Percentiles rank a stretch among this genome's conserved stretches.
Conservation (phyloP, 345 rosid species). For the Combretum micranthum region DNA sequence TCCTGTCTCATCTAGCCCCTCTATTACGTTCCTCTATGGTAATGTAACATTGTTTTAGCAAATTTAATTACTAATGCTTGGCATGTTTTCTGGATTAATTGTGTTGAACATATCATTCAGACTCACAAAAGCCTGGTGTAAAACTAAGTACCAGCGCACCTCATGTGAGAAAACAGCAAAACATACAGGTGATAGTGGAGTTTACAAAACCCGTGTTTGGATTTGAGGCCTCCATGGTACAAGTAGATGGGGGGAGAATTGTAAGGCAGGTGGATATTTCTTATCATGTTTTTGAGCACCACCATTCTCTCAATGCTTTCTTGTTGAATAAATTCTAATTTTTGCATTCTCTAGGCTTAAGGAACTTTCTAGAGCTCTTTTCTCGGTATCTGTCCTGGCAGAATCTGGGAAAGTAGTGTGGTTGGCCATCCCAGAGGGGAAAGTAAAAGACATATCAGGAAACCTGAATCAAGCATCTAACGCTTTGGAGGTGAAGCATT, state of each 20-base stretch:
- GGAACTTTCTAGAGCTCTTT: slow-evolving; percentile 41
- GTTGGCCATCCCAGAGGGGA: slow-evolving; percentile 29
- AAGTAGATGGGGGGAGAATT: slow-evolving; percentile 40
- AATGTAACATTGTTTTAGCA: background rate
- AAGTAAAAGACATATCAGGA: slow-evolving; percentile 44
- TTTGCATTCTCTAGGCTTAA: slow-evolving; percentile 29
- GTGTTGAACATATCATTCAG: slow-evolving; percentile 13
- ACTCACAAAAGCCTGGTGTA: slow-evolving; percentile 30
- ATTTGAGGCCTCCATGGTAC: slow-evolving; percentile 32
- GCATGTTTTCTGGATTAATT: too few species aligned
- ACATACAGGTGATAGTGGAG: slow-evolving; percentile 34
- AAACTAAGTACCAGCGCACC: slow-evolving; percentile 36
- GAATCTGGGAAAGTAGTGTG: slow-evolving; percentile 22
- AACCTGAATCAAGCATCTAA: slow-evolving; percentile 40
- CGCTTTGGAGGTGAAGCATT: slow-evolving; percentile 32
- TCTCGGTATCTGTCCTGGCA: slow-evolving; percentile 29
- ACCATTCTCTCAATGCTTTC: slow-evolving; percentile 3
- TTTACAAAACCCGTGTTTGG: slow-evolving; percentile 54
- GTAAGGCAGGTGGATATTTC: slow-evolving; percentile 48
- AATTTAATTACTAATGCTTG: too few species aligned
- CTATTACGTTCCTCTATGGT: slow-evolving; percentile 44
- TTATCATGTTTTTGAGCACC: background rate
- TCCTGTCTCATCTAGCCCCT: slow-evolving; percentile 28
- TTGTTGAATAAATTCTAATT: slow-evolving; percentile 6
- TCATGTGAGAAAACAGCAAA: slow-evolving; percentile 24